Evolutionary conservation across 371 early-diverging fungal genomes (phyloP).

Genomic region (Circinella minor): DNA sequence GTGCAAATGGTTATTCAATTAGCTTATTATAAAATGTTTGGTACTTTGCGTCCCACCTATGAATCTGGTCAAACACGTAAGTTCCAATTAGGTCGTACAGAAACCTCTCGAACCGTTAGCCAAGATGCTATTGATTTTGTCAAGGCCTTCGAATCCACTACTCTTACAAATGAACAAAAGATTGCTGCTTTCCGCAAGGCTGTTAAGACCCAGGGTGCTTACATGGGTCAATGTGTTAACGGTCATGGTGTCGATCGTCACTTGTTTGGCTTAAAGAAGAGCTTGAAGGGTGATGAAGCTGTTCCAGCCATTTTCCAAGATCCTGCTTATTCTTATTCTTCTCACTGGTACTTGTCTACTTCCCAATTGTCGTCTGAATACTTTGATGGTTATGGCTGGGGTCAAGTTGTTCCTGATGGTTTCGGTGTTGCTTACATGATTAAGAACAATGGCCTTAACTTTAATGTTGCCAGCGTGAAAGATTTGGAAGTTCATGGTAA

Average conservation of each 20-base stretch:
- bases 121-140: slow-evolving; percentile 83
- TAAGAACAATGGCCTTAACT: slow-evolving; percentile 79
- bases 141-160: slow-evolving; percentile 78
- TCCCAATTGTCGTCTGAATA: slow-evolving; percentile 91
- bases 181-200: slow-evolving; percentile 76
- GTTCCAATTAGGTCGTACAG: slow-evolving; percentile 94
- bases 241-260: slow-evolving; percentile 93
- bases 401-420: slow-evolving; percentile 94
- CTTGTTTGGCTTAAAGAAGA: slow-evolving; percentile 71
- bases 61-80: slow-evolving; percentile 91
- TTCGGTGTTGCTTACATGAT: slow-evolving; percentile 96
- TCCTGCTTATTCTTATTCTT: slow-evolving; percentile 78
- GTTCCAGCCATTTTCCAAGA: slow-evolving; percentile 87
- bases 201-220: slow-evolving; percentile 74
- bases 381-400: slow-evolving; percentile 95
- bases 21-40: slow-evolving; percentile 92
- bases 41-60: slow-evolving; percentile 82
- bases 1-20: slow-evolving; percentile 97
- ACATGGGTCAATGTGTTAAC: slow-evolving; percentile 84
- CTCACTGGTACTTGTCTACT: slow-evolving; percentile 94
- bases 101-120: slow-evolving; percentile 89
- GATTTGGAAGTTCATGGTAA: slow-evolving; percentile 55
- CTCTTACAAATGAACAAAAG: slow-evolving; percentile 55
- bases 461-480: slow-evolving; percentile 82
- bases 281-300: slow-evolving; percentile 71